Evolutionary conservation across 2,329 filamentous ascomycete species (phyloP), one percentile per base, ranked within the genome.

Genomic region (Lachnellula suecica): DNA sequence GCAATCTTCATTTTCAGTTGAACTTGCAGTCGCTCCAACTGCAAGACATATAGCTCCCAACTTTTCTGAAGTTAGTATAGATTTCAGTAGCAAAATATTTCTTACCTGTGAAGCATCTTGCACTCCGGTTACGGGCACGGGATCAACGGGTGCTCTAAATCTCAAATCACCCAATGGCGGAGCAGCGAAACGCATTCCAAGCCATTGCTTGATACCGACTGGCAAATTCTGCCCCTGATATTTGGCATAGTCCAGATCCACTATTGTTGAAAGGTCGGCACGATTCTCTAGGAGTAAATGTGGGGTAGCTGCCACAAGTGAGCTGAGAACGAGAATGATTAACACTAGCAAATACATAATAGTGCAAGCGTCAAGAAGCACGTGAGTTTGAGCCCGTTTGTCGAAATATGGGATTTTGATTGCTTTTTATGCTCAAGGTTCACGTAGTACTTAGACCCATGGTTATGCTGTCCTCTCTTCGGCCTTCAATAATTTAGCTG

Each of bases 181-280:
- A 4, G 85, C 83, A 1, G 88, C 89, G 71, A 83, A 94, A 40
- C 87, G 81, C 57, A 94, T 82, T 1, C 88, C 89, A 7, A 89
- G 76, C 87, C 87, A 93, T 67, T 86, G 78, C 2, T 79, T 83
- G 44, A 91, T 72, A 1, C 84, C 85, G 59, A 81, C 80, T 0
- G 69, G 59, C 1, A 78, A 71, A 1, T 73, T 64, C 4, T 72
- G 69, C 8, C 89, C 89, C 45, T 75, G 68, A 63, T 91, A 91
- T 23, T 74, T 79, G 25, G 84, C 79, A 65, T 91, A 92, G 3
- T 76, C 78, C 20, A 92, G 73, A 56, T 88, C 74, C 13, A 91
- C 62, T 11, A 31, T 55, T 44, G n/a, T n/a, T n/a, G n/a, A n/a
- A n/a, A n/a, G n/a, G n/a, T n/a, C n/a, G n/a, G n/a, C n/a, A n/a